A percentile compares a stretch with the other conserved stretches of the same genome.
These are phyloP conservation scores for Chiua virens DNA, from an alignment of 768 basidiomycete genomes.

Conservation along the genomic window DNA sequence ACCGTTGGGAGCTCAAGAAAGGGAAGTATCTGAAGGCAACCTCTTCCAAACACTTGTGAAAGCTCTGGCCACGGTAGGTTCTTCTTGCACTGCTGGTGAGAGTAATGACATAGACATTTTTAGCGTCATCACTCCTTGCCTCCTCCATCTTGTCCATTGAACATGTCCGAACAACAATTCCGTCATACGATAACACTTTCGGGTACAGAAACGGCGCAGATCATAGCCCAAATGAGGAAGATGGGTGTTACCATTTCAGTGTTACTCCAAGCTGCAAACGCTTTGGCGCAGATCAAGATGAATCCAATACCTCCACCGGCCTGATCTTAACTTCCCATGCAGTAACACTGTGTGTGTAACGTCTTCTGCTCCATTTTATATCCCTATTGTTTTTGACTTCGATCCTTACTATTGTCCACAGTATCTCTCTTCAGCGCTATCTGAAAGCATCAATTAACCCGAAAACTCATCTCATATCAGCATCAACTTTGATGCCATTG, in stretches of 20 bases:
- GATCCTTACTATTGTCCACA: too few species aligned
- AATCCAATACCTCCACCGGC: too few species aligned
- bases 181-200: not conserved
- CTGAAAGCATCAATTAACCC: too few species aligned
- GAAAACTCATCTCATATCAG: too few species aligned
- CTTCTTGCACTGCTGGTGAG: not conserved
- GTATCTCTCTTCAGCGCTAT: too few species aligned
- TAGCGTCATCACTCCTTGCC: conserved; percentile 9
- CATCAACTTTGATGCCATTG: too few species aligned
- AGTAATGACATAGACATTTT: not conserved
- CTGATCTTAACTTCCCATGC: too few species aligned
- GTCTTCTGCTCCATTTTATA: too few species aligned
- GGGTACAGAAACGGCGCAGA: conserved; percentile 8
- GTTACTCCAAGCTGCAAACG: conserved; percentile 24
- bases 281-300: conserved; percentile 21
- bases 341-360: too few species aligned
- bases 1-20: conserved; percentile 9
- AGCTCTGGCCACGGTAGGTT: conserved; percentile 8
- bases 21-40: conserved; percentile 11
- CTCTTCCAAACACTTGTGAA: conserved; percentile 14
- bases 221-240: conserved; percentile 9
- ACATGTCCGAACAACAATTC: conserved; percentile 10
- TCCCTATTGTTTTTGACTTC: too few species aligned
- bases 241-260: conserved; percentile 11
- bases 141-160: conserved; percentile 5